Conservation (phyloP, 768 basidiomycete genomes). For the Fistulinella prunicolor region DNA sequence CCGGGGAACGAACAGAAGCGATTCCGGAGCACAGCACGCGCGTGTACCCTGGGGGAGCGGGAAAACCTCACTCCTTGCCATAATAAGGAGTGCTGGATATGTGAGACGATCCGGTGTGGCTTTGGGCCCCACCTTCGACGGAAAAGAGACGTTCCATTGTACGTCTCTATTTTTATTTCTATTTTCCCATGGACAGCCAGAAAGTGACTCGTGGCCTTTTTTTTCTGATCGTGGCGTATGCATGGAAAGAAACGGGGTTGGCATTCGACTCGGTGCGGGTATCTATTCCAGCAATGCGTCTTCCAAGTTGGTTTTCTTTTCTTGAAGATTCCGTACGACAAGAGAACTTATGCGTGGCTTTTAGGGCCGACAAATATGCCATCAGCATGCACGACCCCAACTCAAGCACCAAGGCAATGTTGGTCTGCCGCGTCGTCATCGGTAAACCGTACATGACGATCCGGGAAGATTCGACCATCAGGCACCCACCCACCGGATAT, state of each 20-base stretch:
- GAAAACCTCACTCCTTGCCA: conserved; percentile 17
- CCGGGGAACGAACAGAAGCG: conserved; percentile 24
- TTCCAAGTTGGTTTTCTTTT: conserved; percentile 18
- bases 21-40: conserved; percentile 22
- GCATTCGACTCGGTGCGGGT: conserved; percentile 26
- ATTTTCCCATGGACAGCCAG: background rate
- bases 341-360: background rate
- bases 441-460: conserved; percentile 7
- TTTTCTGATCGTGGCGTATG: conserved; percentile 5
- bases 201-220: too few relatives aligned
- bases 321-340: background rate
- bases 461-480: conserved; percentile 11
- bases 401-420: conserved; percentile 17
- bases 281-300: conserved; percentile 22
- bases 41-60: conserved; percentile 21
- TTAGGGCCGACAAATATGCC: conserved; percentile 22
- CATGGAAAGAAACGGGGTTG: conserved; percentile 9
- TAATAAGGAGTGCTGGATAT: conserved; percentile 12
- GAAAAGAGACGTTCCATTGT: conserved; percentile 15
- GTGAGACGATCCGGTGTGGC: conserved; percentile 21
- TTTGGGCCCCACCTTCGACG: conserved; percentile 22
- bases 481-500: conserved; percentile 14
- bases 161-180: conserved; percentile 2
- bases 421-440: conserved; percentile 24
- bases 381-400: conserved; percentile 4